A percentile compares a stretch with the other conserved stretches of the same genome.
phyloP scores from a whole-genome alignment of 2,329 filamentous ascomycete species.

The Curvularia hawaiiensis region DNA sequence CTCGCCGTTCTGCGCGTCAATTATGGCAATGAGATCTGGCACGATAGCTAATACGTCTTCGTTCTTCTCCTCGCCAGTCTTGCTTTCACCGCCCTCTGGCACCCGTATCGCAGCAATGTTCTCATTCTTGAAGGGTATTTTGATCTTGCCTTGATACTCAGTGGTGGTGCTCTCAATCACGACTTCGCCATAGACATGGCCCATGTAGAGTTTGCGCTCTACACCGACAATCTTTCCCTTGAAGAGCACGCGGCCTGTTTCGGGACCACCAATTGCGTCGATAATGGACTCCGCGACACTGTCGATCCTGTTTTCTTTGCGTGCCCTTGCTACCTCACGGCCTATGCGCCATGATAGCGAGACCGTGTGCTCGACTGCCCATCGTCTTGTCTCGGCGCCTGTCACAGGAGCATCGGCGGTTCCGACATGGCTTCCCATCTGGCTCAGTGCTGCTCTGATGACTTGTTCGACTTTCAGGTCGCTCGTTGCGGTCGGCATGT shows the following conservation, averaged over 20 bases:
- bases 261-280: slow-evolving; percentile 48
- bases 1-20: slow-evolving; percentile 56
- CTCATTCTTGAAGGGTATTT: slow-evolving; percentile 76
- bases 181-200: slow-evolving; percentile 51
- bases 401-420: slow-evolving; percentile 47
- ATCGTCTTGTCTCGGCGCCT: slow-evolving; percentile 44
- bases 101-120: slow-evolving; percentile 64
- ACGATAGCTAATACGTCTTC: slow-evolving; percentile 54
- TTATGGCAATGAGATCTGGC: slow-evolving; percentile 56
- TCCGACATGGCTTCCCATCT: slow-evolving; percentile 45
- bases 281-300: slow-evolving; percentile 48
- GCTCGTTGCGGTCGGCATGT: slow-evolving; percentile 45
- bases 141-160: slow-evolving; percentile 54
- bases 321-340: slow-evolving; percentile 42
- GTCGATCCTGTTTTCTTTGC: slow-evolving; percentile 45
- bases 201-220: slow-evolving; percentile 48
- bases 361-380: slow-evolving; percentile 48
- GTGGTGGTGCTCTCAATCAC: slow-evolving; percentile 44
- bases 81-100: slow-evolving; percentile 31
- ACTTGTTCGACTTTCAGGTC: slow-evolving; percentile 49
- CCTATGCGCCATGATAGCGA: slow-evolving; percentile 48
- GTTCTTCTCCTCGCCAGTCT: slow-evolving; percentile 40
- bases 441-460: slow-evolving; percentile 43
- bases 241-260: slow-evolving; percentile 49
- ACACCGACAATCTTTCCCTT: slow-evolving; percentile 55